Conservation (phyloP, 2,329 filamentous ascomycete species). For the Aspergillus sp. region DNA sequence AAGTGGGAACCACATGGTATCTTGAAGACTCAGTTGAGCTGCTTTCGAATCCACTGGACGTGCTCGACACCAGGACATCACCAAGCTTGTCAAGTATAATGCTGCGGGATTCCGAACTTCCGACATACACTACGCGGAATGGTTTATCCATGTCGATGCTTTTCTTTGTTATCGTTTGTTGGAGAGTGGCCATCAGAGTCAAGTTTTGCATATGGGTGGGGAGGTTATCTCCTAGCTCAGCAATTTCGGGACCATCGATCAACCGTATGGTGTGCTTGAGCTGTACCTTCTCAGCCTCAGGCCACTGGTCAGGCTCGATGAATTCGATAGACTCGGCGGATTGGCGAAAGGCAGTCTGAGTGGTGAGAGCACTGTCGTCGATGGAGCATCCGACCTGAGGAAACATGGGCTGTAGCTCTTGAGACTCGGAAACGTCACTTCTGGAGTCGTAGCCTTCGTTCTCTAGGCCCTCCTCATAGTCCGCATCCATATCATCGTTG, state of each 20-base stretch:
- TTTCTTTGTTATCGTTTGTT: slow-evolving; percentile 45
- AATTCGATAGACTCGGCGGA: slow-evolving; percentile 43
- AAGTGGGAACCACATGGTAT: slow-evolving; percentile 50
- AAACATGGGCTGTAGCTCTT: slow-evolving; percentile 31
- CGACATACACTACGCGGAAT: slow-evolving; percentile 47
- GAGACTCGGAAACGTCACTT: slow-evolving; percentile 29
- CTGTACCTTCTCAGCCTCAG: slow-evolving; percentile 39
- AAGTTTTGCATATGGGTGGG: slow-evolving; percentile 29
- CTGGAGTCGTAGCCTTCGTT: slow-evolving; percentile 28
- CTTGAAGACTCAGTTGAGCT: slow-evolving; percentile 43
- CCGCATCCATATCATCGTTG: slow-evolving; percentile 35
- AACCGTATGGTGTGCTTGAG: slow-evolving; percentile 44
- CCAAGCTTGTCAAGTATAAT: slow-evolving; percentile 49
- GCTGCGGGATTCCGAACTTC: slow-evolving; percentile 38
- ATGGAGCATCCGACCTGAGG: slow-evolving; percentile 28
- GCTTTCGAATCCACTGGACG: slow-evolving; percentile 30
- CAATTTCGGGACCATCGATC: slow-evolving; percentile 32
- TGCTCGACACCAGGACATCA: slow-evolving; percentile 46
- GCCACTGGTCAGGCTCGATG: slow-evolving; percentile 42
- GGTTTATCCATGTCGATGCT: slow-evolving; percentile 42
- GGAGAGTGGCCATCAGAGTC: slow-evolving; percentile 41
- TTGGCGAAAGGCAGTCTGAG: slow-evolving; percentile 32
- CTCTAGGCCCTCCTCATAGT: slow-evolving; percentile 31
- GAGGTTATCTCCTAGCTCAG: slow-evolving; percentile 29
- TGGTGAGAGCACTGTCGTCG: slow-evolving; percentile 37